Evolutionary conservation across 2,329 filamentous ascomycete genomes (phyloP).

Genomic region (Kalmusia sp.): DNA sequence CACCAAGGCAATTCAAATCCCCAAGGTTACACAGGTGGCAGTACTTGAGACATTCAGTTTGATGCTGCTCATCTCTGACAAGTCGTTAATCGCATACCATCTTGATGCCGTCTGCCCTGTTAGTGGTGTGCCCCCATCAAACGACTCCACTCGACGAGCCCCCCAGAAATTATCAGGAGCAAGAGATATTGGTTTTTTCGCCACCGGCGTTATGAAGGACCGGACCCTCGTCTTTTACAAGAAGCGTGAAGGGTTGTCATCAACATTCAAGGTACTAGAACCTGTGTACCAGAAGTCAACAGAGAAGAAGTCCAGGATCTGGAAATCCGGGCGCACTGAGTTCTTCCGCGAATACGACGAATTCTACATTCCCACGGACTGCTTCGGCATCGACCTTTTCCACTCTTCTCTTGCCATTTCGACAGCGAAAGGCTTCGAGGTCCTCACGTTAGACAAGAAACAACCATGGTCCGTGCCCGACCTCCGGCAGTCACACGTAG

Average conservation of each 20-base stretch:
- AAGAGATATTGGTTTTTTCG: constrained; percentile 96
- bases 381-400: constrained; percentile 94
- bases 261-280: constrained; percentile 95
- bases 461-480: constrained; percentile 93
- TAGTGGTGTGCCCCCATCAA: constrained; percentile 63
- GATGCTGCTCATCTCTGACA: constrained; percentile 89
- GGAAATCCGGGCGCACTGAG: constrained; percentile 79
- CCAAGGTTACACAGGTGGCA: constrained; percentile 86
- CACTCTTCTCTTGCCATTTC: constrained; percentile 91
- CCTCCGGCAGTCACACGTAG: constrained; percentile 77
- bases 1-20: constrained; percentile 74
- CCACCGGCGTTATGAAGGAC: constrained; percentile 96
- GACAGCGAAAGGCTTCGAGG: constrained; percentile 91
- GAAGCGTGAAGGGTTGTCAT: constrained; percentile 89
- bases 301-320: constrained; percentile 78
- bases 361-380: constrained; percentile 96
- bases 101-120: constrained; percentile 78
- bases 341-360: constrained; percentile 99
- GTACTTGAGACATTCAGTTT: constrained; percentile 96
- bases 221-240: constrained; percentile 95
- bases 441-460: constrained; percentile 97
- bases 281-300: constrained; percentile 93
- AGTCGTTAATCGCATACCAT: constrained; percentile 89
- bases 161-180: constrained; percentile 87
- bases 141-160: constrained; percentile 80